A percentile compares a stretch with the other conserved stretches of the same genome.
Conservation (phyloP, 1,284 basidiomycete species). For the Coriolopsis trogii region DNA sequence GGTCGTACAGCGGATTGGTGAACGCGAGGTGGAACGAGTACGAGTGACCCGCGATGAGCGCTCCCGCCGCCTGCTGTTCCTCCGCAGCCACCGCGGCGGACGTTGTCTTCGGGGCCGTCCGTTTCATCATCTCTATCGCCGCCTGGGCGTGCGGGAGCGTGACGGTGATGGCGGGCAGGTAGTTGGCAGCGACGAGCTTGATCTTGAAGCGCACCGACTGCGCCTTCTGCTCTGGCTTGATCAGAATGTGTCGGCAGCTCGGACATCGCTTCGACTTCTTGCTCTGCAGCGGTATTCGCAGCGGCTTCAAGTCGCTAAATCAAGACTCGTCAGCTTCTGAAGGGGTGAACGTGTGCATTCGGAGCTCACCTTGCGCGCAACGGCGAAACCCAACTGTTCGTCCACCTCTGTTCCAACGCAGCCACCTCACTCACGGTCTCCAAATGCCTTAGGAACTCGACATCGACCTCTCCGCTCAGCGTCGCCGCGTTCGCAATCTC, state of each 20-base stretch:
- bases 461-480: constrained; percentile 66
- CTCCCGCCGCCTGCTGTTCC: constrained; percentile 38
- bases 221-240: constrained; percentile 97
- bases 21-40: constrained; percentile 89
- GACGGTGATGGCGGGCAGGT: constrained; percentile 87
- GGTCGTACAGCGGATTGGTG: constrained; percentile 93
- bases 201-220: constrained; percentile 95
- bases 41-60: constrained; percentile 72
- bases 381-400: constrained; percentile 76
- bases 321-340: constrained; percentile 11
- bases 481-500: constrained; percentile 59
- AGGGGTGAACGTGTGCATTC: constrained; percentile 1
- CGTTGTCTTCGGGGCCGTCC: constrained; percentile 44
- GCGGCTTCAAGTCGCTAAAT: constrained; percentile 77
- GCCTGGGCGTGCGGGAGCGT: constrained; percentile 60
- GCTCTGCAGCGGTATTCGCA: constrained; percentile 88
- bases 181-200: constrained; percentile 93
- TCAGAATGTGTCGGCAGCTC: constrained; percentile 92
- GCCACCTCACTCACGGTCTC: constrained; percentile 68
- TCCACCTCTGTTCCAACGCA: constrained; percentile 80
- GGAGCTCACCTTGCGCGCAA: constrained; percentile 62
- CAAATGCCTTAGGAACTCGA: constrained; percentile 67
- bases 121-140: constrained; percentile 50
- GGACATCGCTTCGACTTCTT: constrained; percentile 97
- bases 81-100: constrained; percentile 44